phyloP scores from a whole-genome alignment of 1,139 yeast genomes.

The Hansenula sp. region DNA sequence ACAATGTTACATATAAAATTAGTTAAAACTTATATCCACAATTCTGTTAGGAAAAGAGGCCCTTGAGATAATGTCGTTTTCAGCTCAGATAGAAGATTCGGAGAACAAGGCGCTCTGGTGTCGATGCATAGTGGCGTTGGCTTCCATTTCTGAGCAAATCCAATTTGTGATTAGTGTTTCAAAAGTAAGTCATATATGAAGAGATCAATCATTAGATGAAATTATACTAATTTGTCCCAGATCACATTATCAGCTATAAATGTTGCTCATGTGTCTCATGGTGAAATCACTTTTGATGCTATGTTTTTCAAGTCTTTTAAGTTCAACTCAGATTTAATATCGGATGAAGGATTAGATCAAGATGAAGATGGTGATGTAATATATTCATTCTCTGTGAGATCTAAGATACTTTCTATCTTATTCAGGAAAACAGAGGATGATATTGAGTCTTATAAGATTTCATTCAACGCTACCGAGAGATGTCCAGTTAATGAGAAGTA shows the following conservation, averaged over 20 bases:
- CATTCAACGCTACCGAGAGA: conserved; percentile 25
- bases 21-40: no score
- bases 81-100: conserved; percentile 35
- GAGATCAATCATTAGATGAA: neutral
- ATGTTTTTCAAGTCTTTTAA: conserved; percentile 35
- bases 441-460: conserved; percentile 30
- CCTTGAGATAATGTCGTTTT: conserved; percentile 41
- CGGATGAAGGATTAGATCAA: conserved; percentile 26
- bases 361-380: conserved; percentile 8
- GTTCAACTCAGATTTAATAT: conserved; percentile 24
- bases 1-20: no score
- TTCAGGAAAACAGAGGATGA: conserved; percentile 46
- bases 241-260: conserved; percentile 38
- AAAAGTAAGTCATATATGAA: conserved; percentile 4
- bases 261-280: conserved; percentile 38
- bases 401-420: conserved; percentile 44
- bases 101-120: conserved; percentile 38
- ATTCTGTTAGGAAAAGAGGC: no score
- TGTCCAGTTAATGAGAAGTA: conserved; percentile 26
- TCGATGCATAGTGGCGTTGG: conserved; percentile 34
- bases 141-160: conserved; percentile 37
- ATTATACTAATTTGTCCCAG: neutral
- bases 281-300: conserved; percentile 32
- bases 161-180: conserved; percentile 29
- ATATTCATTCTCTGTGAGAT: conserved; percentile 43